phyloP scores from a whole-genome alignment of 1,284 basidiomycete species.

The Ganoderma boninense region DNA sequence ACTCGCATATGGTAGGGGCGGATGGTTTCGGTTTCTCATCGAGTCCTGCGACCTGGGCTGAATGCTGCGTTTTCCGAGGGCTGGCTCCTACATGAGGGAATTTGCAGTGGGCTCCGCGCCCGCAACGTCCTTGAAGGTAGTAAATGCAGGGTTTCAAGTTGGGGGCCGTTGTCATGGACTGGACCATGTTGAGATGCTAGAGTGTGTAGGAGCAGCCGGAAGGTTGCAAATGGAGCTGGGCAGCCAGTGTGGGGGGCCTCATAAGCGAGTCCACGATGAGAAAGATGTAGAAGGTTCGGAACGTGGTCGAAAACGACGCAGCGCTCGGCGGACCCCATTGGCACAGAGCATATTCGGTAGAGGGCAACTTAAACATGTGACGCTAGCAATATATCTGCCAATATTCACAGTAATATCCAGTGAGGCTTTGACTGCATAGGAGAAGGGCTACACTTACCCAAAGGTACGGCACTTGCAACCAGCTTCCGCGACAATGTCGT shows the following conservation, averaged over 20 bases:
- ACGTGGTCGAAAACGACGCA: background rate
- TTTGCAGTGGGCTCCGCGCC: conserved; percentile 2
- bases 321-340: background rate
- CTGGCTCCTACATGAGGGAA: background rate
- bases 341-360: no score
- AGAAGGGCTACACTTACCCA: no score
- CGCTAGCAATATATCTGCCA: no score
- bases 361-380: no score
- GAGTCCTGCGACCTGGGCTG: background rate
- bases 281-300: background rate
- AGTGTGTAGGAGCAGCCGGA: background rate
- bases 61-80: background rate
- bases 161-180: background rate
- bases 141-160: conserved; percentile 1
- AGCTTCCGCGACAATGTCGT: no score
- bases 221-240: background rate
- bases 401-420: no score
- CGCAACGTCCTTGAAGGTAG: conserved; percentile 2
- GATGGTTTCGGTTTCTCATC: background rate
- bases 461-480: no score
- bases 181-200: background rate
- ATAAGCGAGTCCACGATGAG: background rate
- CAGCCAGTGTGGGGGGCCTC: background rate
- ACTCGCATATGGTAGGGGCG: conserved; percentile 8
- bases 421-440: no score